These are phyloP conservation scores for Anisodus tanguticus DNA, from an alignment of 257 asterid species.

Conservation along the genomic window DNA sequence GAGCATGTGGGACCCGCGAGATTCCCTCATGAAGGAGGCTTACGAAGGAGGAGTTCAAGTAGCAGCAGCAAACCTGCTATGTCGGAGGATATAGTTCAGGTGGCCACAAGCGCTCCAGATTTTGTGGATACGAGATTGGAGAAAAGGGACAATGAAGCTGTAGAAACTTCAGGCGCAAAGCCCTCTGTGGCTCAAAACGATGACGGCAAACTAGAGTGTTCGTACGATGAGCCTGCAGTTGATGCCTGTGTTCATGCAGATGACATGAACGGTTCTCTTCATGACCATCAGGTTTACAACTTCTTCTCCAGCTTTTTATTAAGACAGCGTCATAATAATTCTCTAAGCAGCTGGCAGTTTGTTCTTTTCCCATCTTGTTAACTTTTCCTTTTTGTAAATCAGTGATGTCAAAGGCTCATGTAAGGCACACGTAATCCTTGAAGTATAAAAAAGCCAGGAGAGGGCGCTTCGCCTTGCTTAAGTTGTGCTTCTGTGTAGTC, in stretches of 20 bases:
- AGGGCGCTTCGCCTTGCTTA: too few relatives aligned
- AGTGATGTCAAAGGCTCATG: too few relatives aligned
- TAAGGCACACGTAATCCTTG: too few relatives aligned
- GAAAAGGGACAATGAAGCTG: conserved; percentile 33
- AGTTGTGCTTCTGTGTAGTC: too few relatives aligned
- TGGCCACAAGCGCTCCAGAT: neutral
- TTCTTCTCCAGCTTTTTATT: conserved; percentile 16
- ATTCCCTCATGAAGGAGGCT: conserved; percentile 39
- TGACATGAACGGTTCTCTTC: conserved; percentile 33
- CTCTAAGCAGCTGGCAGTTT: neutral
- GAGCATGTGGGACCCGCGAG: neutral
- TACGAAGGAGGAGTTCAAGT: conserved; percentile 40
- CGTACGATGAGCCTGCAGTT: conserved; percentile 36
- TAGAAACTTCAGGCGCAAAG: conserved; percentile 33
- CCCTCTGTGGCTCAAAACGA: conserved; percentile 33
- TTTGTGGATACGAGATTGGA: conserved; percentile 29
- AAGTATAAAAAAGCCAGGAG: too few relatives aligned
- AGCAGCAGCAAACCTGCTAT: conserved; percentile 34
- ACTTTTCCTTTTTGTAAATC: neutral
- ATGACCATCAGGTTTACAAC: conserved; percentile 35
- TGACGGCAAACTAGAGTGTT: conserved; percentile 39
- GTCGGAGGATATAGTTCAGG: neutral
- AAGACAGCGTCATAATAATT: neutral
- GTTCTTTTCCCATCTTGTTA: neutral
- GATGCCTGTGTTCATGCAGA: conserved; percentile 34